Evolutionary conservation across 2,329 filamentous ascomycete genomes (phyloP).

Genomic region (Daldinia eschscholtzii): DNA sequence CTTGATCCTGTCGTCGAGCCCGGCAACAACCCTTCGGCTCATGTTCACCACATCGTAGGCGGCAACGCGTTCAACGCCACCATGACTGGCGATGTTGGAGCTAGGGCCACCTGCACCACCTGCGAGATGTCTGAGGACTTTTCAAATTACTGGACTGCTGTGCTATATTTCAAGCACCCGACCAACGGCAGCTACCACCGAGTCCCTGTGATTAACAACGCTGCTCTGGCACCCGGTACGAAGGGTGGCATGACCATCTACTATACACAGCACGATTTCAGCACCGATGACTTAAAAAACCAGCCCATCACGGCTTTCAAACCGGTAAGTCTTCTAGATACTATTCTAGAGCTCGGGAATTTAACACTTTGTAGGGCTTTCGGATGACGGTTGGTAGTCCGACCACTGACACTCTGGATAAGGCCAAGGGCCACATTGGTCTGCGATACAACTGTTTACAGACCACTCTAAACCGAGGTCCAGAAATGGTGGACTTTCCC

Average conservation of each 20-base stretch:
- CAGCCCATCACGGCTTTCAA: conserved; percentile 60
- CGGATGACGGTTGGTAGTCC: conserved; percentile 60
- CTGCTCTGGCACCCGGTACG: conserved; percentile 48
- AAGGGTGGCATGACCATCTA: conserved; percentile 52
- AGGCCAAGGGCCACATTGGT: conserved; percentile 53
- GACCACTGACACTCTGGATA: conserved; percentile 44
- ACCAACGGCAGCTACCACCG: conserved; percentile 52
- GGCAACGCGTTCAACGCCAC: conserved; percentile 53
- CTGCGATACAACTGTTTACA: conserved; percentile 59
- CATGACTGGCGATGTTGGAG: conserved; percentile 50
- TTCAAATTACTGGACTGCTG: conserved; percentile 53
- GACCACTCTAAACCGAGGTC: conserved; percentile 54
- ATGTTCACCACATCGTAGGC: conserved; percentile 53
- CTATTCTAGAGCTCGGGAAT: neutral
- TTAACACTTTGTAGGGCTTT: conserved; percentile 54
- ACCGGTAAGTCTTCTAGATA: conserved; percentile 47
- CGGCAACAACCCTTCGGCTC: conserved; percentile 47
- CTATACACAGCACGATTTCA: conserved; percentile 51
- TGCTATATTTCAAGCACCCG: conserved; percentile 53
- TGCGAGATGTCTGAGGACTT: conserved; percentile 51
- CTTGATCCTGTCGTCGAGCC: conserved; percentile 52
- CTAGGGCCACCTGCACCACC: conserved; percentile 50
- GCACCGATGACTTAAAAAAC: conserved; percentile 44
- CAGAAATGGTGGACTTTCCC: conserved; percentile 58
- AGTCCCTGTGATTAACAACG: conserved; percentile 48